Evolutionary conservation across 352 stramenopile species (phyloP), one percentile per base, ranked within the genome.

Genomic region (Plasmopara muralis): DNA sequence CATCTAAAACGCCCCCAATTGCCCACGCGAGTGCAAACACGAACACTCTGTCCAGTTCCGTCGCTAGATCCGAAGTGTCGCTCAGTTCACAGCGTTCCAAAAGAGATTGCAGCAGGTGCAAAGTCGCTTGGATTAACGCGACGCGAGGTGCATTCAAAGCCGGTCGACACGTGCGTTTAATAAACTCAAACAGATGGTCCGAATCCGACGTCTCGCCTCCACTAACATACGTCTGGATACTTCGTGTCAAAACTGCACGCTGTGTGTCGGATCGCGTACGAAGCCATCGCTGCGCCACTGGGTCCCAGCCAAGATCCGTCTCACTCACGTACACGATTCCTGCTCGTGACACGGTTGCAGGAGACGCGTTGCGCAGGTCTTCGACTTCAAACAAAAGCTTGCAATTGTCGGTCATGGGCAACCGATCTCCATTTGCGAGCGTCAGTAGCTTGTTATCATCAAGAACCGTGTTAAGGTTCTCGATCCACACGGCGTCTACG

Each of bases 401-500:
- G 60, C 74, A 86, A 39, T 83, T 86, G 20, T 86, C 73, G 4
- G 74, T 86, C 88, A 97, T 97, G 0, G 90, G 80, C 20, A 97
- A 87, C 18, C 88, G 79, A 56, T 97, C 89, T 14, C 91, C 91
- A 60, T 97, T 97, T 0, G 89, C 88, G 0, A 97, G 64, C 33
- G 88, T 97, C 38, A 97, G 58, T 8, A 93, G 90, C 69, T 96
- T 97, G 66, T 97, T 97, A 66, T 97, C 91, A 53, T 97, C 91
- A 3, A 97, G 65, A 5, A 97, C 91, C 0, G 90, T 97, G 68
- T 97, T 97, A 42, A 97, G 83, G 60, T 97, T 97, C 60, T 97
- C 91, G 49, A 97, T 97, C 91, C 91, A 97, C 15, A 97, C 73
- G 4, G 91, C 85, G 50, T 97, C 91, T 6, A 97, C 92, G 0